A percentile compares a stretch with the other conserved stretches of the same genome.
These are phyloP conservation scores for Calonectria naviculata DNA, from an alignment of 2,329 filamentous ascomycete genomes.

Conservation along the genomic window DNA sequence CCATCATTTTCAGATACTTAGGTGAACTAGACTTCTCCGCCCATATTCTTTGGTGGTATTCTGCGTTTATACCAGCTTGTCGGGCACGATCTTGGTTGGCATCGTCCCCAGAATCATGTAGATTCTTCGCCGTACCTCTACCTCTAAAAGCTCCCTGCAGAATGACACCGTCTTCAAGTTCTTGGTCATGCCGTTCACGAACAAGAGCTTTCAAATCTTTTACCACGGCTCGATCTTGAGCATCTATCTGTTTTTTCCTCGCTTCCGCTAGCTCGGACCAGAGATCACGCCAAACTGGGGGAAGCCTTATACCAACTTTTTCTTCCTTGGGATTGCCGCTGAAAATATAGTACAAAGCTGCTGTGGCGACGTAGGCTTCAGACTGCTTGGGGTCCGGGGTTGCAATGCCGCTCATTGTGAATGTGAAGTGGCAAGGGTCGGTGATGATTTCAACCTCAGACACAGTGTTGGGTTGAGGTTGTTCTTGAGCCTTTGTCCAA, in stretches of 20 bases:
- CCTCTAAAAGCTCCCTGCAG: slow-evolving; percentile 80
- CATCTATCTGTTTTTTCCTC: slow-evolving; percentile 77
- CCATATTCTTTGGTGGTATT: slow-evolving; percentile 70
- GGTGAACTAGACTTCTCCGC: slow-evolving; percentile 64
- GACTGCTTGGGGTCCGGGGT: slow-evolving; percentile 84
- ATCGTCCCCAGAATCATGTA: slow-evolving; percentile 62
- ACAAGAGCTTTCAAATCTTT: slow-evolving; percentile 77
- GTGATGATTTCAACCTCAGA: slow-evolving; percentile 57
- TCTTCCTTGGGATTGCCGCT: slow-evolving; percentile 84
- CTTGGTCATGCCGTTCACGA: slow-evolving; percentile 74
- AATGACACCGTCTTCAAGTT: slow-evolving; percentile 79
- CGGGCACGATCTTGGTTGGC: slow-evolving; percentile 57
- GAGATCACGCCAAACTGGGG: slow-evolving; percentile 84
- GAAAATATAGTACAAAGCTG: slow-evolving; percentile 85
- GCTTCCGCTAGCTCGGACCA: slow-evolving; percentile 82
- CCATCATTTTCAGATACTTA: slow-evolving; percentile 83
- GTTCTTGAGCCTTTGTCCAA: slow-evolving; percentile 81
- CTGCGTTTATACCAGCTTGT: slow-evolving; percentile 51
- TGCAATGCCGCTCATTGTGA: slow-evolving; percentile 81
- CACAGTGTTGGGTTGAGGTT: slow-evolving; percentile 46
- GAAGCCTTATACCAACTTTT: slow-evolving; percentile 83
- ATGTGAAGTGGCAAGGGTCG: slow-evolving; percentile 65
- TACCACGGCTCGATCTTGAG: slow-evolving; percentile 75
- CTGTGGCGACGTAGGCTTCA: slow-evolving; percentile 86
- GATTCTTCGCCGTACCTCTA: slow-evolving; percentile 59